These are phyloP conservation scores for Xerocomus potaroensis DNA, from an alignment of 768 basidiomycete genomes.

Conservation along the genomic window DNA sequence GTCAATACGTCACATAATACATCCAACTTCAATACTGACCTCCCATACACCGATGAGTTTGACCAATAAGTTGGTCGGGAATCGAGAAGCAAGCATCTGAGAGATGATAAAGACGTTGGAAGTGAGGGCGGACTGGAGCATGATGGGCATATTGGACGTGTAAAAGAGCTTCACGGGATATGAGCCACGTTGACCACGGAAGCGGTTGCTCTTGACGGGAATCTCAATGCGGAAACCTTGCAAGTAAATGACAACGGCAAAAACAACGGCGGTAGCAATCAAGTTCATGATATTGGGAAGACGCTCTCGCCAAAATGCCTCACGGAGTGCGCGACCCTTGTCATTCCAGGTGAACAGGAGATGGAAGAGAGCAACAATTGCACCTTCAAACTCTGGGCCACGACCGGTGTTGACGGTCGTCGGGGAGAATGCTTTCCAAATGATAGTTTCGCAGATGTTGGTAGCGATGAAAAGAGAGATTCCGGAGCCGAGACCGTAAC, in stretches of 20 bases:
- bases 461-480: conserved; percentile 99
- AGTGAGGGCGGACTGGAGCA: conserved; percentile 92
- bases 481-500: conserved; percentile 97
- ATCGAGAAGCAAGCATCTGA: conserved; percentile 91
- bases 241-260: conserved; percentile 94
- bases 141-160: conserved; percentile 99
- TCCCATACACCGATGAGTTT: conserved; percentile 96
- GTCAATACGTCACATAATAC: background rate
- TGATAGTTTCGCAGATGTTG: conserved; percentile 99
- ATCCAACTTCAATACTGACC: conserved; percentile 43
- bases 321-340: conserved; percentile 92
- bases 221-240: conserved; percentile 99
- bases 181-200: conserved; percentile 92
- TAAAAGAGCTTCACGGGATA: conserved; percentile 99
- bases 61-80: conserved; percentile 89
- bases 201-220: conserved; percentile 93
- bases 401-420: conserved; percentile 98
- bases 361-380: conserved; percentile 94
- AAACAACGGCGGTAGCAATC: conserved; percentile 86
- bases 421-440: conserved; percentile 99
- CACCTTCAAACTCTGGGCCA: conserved; percentile 97
- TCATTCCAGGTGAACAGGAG: conserved; percentile 98
- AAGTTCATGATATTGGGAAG: conserved; percentile 98
- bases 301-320: conserved; percentile 97
- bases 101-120: conserved; percentile 94